A percentile compares a stretch with the other conserved stretches of the same genome.
Conservation (phyloP, 2,329 filamentous ascomycete genomes). For the Clarireedia monteithiana region DNA sequence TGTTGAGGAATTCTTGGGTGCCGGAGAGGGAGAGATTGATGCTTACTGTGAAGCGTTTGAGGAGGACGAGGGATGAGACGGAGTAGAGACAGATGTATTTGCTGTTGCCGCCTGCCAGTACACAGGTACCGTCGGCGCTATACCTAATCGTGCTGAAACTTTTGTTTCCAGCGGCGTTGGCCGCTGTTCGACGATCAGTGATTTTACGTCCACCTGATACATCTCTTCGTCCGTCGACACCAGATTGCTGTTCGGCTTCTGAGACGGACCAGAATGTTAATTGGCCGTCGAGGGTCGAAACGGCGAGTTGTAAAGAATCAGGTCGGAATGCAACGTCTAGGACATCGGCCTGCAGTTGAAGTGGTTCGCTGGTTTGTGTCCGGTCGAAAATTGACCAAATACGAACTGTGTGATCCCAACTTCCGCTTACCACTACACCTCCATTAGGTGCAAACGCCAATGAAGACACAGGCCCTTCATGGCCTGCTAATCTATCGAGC, state of each 20-base stretch:
- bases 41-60: conserved; percentile 94
- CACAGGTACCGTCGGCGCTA: conserved; percentile 83
- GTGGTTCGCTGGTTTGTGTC: conserved; percentile 88
- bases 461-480: conserved; percentile 87
- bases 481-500: conserved; percentile 81
- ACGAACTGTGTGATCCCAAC: conserved; percentile 92
- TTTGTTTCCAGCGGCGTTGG: conserved; percentile 85
- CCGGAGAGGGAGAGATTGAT: conserved; percentile 93
- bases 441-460: conserved; percentile 86
- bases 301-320: conserved; percentile 83
- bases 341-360: conserved; percentile 88
- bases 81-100: conserved; percentile 98
- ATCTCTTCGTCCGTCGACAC: conserved; percentile 83
- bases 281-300: conserved; percentile 89
- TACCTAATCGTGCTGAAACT: conserved; percentile 83
- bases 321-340: conserved; percentile 80
- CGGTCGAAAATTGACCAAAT: conserved; percentile 94
- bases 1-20: conserved; percentile 95
- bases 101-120: conserved; percentile 89
- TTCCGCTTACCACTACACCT: conserved; percentile 76
- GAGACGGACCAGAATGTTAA: conserved; percentile 90
- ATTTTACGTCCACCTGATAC: conserved; percentile 87
- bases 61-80: conserved; percentile 79
- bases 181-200: conserved; percentile 81
- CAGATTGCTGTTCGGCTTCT: conserved; percentile 78